Evolutionary conservation across 768 basidiomycete genomes (phyloP), one percentile per base, ranked within the genome.

Genomic region (Termitomyces sp.): DNA sequence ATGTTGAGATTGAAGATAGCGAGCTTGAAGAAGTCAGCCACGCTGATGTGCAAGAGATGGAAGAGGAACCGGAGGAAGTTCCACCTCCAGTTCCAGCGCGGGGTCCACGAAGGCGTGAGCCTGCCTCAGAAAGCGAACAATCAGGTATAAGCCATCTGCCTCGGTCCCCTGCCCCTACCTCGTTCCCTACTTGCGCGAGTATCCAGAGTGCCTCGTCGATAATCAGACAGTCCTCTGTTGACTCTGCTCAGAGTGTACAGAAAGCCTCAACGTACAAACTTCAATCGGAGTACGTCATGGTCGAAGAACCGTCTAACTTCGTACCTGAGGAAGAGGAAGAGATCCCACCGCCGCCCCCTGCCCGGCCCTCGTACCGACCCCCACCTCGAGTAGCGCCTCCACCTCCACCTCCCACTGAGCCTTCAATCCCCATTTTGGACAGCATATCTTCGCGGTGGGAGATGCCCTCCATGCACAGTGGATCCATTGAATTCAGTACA

Each of bases 1-100:
- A 79, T 42, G 83, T 86, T 31, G 89, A 90, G 60, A 83, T 81
- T 6, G 88, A 89, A 67, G 88, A 90, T 66, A 89, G 87, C 63
- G 88, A 90, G 68, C 75, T 85, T 14, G 89, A 91, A 65, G 88
- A 90, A 64, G 82, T 87, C 9, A 76, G 73, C 9, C 78, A 86
- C 61, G 83, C 85, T 40, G 86, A 88, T 63, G 81, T 76, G 17
- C 57, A 61, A 38, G 61, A 65, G 9, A 72, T 70, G 29, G 70
- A 60, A 50, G 61, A 74, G 55, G 78, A 83, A 57, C 79, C 74
- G 40, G 78, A 80, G 56, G 82, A 81, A 55, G 73, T 73, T 3
- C 80, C 84, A 0, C 85, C 86, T 29, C 83, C 85, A 9, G 75
- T 86, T 34, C 86, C 88, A 15, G 74, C 79, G 32, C 81, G 86